Percentiles rank a stretch among this genome's conserved stretches.
Conservation (phyloP, 139 green algal species). For the Raphidocelis subcapitata region DNA sequence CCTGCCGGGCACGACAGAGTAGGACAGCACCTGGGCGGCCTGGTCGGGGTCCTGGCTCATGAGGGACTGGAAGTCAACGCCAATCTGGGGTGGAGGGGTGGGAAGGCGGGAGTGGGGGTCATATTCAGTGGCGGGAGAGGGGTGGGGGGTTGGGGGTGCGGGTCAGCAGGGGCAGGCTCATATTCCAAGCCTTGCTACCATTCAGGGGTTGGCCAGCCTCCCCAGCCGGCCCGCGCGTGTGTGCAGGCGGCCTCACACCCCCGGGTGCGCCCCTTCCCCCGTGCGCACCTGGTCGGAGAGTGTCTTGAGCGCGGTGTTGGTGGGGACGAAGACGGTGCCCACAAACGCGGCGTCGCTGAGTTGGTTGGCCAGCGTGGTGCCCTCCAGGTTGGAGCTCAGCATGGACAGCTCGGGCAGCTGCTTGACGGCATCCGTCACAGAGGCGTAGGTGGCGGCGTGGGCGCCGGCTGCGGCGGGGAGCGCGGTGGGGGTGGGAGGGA, state of each 20-base stretch:
- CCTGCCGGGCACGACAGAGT: conserved; percentile 7
- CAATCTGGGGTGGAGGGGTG: no score
- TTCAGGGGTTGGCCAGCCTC: no score
- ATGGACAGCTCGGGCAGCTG: conserved; percentile 21
- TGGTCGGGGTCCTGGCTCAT: background rate
- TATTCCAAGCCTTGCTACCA: no score
- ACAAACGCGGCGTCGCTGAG: conserved; percentile 9
- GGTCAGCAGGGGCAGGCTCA: no score
- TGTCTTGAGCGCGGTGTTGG: background rate
- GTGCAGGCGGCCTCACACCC: no score
- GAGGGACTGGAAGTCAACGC: no score
- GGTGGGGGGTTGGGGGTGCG: no score
- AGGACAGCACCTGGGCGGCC: conserved; percentile 10
- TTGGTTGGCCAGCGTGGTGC: background rate
- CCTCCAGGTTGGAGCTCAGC: background rate
- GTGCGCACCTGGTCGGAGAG: no score
- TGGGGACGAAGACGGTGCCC: conserved; percentile 15
- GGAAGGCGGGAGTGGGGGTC: background rate
- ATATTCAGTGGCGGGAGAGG: no score
- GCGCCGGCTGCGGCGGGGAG: background rate
- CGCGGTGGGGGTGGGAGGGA: no score
- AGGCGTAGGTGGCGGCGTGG: background rate
- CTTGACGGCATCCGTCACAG: conserved; percentile 6
- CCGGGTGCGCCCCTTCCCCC: no score
- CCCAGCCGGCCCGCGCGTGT: no score